Conservation (phyloP, 495 filamentous ascomycete genomes). For the Cercophora scortea region DNA sequence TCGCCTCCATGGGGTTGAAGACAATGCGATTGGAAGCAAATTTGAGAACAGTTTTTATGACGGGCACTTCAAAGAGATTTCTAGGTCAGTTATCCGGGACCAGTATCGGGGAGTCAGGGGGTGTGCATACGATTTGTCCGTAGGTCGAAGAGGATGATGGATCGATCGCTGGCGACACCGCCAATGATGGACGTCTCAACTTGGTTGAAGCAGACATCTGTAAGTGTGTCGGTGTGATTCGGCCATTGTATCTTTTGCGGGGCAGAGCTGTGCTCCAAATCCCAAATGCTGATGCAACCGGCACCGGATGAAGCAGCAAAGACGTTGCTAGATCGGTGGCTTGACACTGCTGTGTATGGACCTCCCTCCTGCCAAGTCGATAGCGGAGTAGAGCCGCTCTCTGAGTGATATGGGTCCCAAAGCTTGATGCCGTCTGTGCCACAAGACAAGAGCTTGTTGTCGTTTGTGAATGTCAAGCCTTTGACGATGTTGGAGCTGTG, state of each 20-base stretch:
- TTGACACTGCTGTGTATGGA: conserved; percentile 77
- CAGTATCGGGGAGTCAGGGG: neutral
- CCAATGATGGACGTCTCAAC: conserved; percentile 85
- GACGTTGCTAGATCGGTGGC: conserved; percentile 63
- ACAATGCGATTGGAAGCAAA: conserved; percentile 77
- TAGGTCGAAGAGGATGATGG: conserved; percentile 75
- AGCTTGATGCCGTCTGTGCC: conserved; percentile 83
- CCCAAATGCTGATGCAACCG: conserved; percentile 82
- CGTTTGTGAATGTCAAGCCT: conserved; percentile 77
- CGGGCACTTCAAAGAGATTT: conserved; percentile 48
- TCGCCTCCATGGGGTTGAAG: conserved; percentile 79
- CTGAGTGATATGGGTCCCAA: conserved; percentile 78
- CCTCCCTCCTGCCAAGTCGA: conserved; percentile 75
- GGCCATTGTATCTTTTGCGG: conserved; percentile 82
- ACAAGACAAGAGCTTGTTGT: conserved; percentile 82
- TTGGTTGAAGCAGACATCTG: conserved; percentile 82
- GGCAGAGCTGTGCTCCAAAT: conserved; percentile 58
- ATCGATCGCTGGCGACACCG: conserved; percentile 75
- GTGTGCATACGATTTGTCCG: conserved; percentile 47
- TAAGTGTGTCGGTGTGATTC: conserved; percentile 86
- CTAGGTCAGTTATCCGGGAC: neutral
- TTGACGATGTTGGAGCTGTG: conserved; percentile 68
- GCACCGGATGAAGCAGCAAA: conserved; percentile 71
- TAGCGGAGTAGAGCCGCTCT: conserved; percentile 52
- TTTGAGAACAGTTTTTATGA: conserved; percentile 69